Base-by-base conservation (phyloP, 1,284 basidiomycete species). In the Puccinia sorghi region DNA sequence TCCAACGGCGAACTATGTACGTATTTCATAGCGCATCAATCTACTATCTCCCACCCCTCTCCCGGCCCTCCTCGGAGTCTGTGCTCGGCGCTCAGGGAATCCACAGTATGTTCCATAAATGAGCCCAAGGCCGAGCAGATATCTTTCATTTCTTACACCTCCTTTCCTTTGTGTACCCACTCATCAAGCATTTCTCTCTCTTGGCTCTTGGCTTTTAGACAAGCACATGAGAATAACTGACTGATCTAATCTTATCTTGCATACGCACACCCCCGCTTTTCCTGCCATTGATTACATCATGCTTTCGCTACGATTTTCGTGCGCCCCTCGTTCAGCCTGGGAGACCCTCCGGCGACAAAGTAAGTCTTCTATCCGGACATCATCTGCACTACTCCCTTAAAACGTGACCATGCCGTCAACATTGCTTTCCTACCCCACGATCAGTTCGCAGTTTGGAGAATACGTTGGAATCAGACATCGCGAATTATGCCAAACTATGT, bases 261-360 rank as follows among this genome's bases (percentile, higher is more conserved):
- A 67, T 67, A 13, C 13, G 1, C 46, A 46, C 64, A 32, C 32
- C 32, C 32, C 32, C 32, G n/a, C 22, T 5, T 61, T n/a, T 39
- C 17, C 32, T 37, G 15, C 17, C n/a, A 2, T 5, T 48, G 52
- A 27, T 52, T 17, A 20, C 15, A 52, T 37, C 48, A 71, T 71
- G 69, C 69, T 71, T 39, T 71, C 52, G 7, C 48, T 71, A 3
- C 69, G 69, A 54, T 71, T 71, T 52, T 63, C 56, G 25, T 48
- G 56, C 37, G 46, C 43, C 13, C 57, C 56, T 12, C 43, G 17
- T 9, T 69, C 46, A 77, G 75, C 75, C 27, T 77, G 66, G 66
- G 75, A 77, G 50, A 57, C 75, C 17, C 56, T 77, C 13, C 64
- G 75, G 15, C 75, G 75, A 32, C 66, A 70, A n/a, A 77, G 75